These are phyloP conservation scores for Xerophyta viscosa DNA, from an alignment of 106 monocot species.

Conservation along the genomic window DNA sequence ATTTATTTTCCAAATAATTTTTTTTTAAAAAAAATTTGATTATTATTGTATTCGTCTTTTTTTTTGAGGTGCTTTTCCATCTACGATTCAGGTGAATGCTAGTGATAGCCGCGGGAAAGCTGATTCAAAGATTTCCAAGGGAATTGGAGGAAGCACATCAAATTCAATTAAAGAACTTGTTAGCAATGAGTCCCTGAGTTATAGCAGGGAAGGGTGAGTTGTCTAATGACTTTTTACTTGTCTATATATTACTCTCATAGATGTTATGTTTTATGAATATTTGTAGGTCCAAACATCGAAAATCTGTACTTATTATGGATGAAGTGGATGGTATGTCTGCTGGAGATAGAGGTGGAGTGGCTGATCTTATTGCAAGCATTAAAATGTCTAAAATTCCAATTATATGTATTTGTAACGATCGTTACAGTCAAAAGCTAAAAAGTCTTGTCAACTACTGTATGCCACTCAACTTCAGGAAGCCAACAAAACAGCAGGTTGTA, in stretches of 20 bases:
- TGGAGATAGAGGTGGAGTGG: slow-evolving; percentile 97
- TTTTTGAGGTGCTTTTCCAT: not conserved
- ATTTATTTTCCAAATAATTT: too few relatives aligned
- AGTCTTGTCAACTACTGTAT: slow-evolving; percentile 88
- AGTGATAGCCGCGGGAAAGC: slow-evolving; percentile 99
- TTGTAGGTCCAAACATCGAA: slow-evolving; percentile 63
- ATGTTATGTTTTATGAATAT: not conserved
- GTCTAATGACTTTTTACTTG: not conserved
- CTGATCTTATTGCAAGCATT: slow-evolving; percentile 98
- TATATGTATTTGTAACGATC: slow-evolving; percentile 98
- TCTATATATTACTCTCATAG: not conserved
- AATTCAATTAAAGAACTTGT: slow-evolving; percentile 97
- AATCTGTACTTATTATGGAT: slow-evolving; percentile 93
- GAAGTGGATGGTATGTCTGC: slow-evolving; percentile 99
- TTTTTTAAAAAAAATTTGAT: too few relatives aligned
- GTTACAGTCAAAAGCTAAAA: slow-evolving; percentile 97
- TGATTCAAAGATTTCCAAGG: slow-evolving; percentile 80
- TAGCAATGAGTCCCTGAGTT: slow-evolving; percentile 59
- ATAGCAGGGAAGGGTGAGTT: slow-evolving; percentile 53
- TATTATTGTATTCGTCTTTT: not conserved
- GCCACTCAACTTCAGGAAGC: slow-evolving; percentile 81
- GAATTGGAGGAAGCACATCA: slow-evolving; percentile 74
- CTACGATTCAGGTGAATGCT: slow-evolving; percentile 86
- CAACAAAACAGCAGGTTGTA: slow-evolving; percentile 93
- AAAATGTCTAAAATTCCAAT: slow-evolving; percentile 93